Percentiles rank a stretch among this genome's conserved stretches.
phyloP scores from a whole-genome alignment of 331 rosid genomes.

The Acacia concinna region DNA sequence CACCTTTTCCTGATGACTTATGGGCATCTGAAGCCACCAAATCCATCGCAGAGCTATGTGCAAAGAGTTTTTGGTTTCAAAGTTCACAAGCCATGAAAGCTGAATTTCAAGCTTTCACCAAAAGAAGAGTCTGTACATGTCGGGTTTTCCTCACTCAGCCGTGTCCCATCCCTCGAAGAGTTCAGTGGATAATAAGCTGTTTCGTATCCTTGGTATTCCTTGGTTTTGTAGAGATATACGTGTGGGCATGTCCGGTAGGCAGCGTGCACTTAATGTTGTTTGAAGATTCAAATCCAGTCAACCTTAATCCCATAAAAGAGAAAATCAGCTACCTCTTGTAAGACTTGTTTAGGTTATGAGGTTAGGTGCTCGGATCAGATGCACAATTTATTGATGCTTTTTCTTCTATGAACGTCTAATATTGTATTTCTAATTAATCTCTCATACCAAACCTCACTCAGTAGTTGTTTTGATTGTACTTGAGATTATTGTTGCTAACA shows the following conservation, averaged over 20 bases:
- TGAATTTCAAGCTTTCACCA: slow-evolving; percentile 25
- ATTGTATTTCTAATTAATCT: slow-evolving; percentile 10
- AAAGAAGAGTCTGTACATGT: background rate
- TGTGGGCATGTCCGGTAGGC: slow-evolving; percentile 22
- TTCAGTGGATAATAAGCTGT: background rate
- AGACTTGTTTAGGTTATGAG: background rate
- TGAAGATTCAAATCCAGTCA: slow-evolving; percentile 12
- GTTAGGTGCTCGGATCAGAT: slow-evolving; percentile 4
- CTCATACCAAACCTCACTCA: background rate
- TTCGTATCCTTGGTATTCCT: background rate
- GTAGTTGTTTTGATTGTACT: background rate
- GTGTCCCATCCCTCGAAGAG: slow-evolving; percentile 21
- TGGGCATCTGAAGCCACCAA: slow-evolving; percentile 60
- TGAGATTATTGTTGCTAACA: background rate
- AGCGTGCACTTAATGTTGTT: slow-evolving; percentile 13
- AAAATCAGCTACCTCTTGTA: slow-evolving; percentile 5
- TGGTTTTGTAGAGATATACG: slow-evolving; percentile 24
- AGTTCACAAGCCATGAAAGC: slow-evolving; percentile 49
- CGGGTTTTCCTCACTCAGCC: slow-evolving; percentile 11
- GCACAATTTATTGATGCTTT: slow-evolving; percentile 10
- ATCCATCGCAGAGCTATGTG: slow-evolving; percentile 51
- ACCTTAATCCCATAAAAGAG: background rate
- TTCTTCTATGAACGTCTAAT: slow-evolving; percentile 14
- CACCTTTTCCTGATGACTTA: slow-evolving; percentile 63
- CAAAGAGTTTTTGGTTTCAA: slow-evolving; percentile 72